Conservation (phyloP, 805 yeast genomes). For the Candida nanaspora region DNA sequence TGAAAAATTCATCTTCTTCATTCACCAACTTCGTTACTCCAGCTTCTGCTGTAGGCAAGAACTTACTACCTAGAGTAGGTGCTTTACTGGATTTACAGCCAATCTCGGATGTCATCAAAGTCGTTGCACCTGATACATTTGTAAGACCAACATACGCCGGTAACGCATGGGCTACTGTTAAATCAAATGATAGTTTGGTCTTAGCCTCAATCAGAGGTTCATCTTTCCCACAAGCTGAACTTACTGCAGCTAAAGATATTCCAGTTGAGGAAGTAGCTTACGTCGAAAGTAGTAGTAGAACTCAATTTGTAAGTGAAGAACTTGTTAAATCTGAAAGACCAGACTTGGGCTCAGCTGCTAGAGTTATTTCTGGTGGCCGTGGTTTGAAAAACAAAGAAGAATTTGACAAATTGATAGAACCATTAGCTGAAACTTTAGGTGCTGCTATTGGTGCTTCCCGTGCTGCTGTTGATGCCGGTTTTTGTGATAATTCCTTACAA, state of each 20-base stretch:
- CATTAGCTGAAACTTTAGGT: constrained; percentile 73
- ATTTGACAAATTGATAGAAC: constrained; percentile 68
- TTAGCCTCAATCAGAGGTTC: constrained; percentile 79
- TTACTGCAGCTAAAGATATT: constrained; percentile 21
- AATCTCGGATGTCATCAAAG: constrained; percentile 69
- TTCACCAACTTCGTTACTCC: constrained; percentile 72
- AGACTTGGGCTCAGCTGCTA: constrained; percentile 76
- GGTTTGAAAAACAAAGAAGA: constrained; percentile 87
- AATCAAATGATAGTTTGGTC: constrained; percentile 56
- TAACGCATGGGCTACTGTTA: constrained; percentile 80
- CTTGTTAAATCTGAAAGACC: constrained; percentile 79
- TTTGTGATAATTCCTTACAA: constrained; percentile 91
- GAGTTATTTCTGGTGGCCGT: constrained; percentile 88
- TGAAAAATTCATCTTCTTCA: constrained; percentile 29
- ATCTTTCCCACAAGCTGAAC: constrained; percentile 50
- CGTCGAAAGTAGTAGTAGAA: constrained; percentile 30
- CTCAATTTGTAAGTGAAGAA: constrained; percentile 71
- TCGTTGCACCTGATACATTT: constrained; percentile 63
- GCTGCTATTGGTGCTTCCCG: constrained; percentile 98
- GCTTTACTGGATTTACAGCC: constrained; percentile 86
- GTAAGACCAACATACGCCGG: constrained; percentile 96
- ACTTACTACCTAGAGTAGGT: constrained; percentile 77
- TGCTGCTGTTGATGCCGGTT: constrained; percentile 96
- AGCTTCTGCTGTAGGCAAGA: constrained; percentile 84
- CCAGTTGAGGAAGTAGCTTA: constrained; percentile 40